A percentile compares a stretch with the other conserved stretches of the same genome.
Conservation (phyloP, 345 rosid species). For the Brassica napus region Da-Ae NC_063450.1:1021001-1021500, state of each 20-base stretch:
- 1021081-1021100: slow-evolving; percentile 14
- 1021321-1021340: slow-evolving; percentile 9
- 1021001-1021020: slow-evolving; percentile 58
- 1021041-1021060: slow-evolving; percentile 46
- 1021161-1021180: slow-evolving; percentile 53
- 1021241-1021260: slow-evolving; percentile 49
- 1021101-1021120: slow-evolving; percentile 32
- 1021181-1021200: slow-evolving; percentile 80
- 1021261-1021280: slow-evolving; percentile 71
- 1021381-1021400: slow-evolving; percentile 75
- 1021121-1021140: slow-evolving; percentile 67
- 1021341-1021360: slow-evolving; percentile 18
- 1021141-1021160: slow-evolving; percentile 51
- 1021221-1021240: slow-evolving; percentile 39
- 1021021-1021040: slow-evolving; percentile 80
- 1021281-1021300: slow-evolving; percentile 8
- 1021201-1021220: slow-evolving; percentile 68
- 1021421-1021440: slow-evolving; percentile 59
- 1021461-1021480: slow-evolving; percentile 77
- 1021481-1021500: slow-evolving; percentile 57
- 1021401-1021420: slow-evolving; percentile 70
- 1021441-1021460: slow-evolving; percentile 65
- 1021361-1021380: slow-evolving; percentile 73
- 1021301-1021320: neutral
- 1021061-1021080: neutral